Conservation (phyloP, 1,139 yeast species). For the Zygoascus hellenicus region DNA sequence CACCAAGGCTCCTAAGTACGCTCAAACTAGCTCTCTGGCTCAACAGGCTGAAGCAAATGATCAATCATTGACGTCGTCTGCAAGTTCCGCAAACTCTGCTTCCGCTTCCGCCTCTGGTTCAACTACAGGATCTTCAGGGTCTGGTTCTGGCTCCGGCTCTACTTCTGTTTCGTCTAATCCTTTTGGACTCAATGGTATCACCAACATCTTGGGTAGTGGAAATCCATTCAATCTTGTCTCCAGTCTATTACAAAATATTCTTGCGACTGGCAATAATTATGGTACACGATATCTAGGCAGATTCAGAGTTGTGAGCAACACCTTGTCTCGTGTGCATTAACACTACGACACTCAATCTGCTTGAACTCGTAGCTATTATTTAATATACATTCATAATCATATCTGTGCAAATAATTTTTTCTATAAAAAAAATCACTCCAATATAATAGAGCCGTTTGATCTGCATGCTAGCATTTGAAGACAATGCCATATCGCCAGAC, state of each 20-base stretch:
- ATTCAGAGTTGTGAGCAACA: slow-evolving; percentile 3
- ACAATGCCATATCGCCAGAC: no score
- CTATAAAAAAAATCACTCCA: no score
- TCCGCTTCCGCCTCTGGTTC: background rate
- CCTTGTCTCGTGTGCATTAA: background rate
- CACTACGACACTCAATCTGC: no score
- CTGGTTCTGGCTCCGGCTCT: background rate
- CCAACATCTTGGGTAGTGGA: background rate
- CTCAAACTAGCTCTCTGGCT: background rate
- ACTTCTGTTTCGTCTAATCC: background rate
- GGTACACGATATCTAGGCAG: background rate
- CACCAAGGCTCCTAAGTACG: slow-evolving; percentile 11
- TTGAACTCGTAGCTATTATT: no score
- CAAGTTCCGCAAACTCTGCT: background rate
- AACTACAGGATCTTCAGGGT: background rate
- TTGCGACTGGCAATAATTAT: background rate
- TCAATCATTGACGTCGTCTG: background rate
- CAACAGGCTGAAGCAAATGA: background rate
- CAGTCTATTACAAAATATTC: background rate
- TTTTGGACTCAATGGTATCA: slow-evolving; percentile 1
- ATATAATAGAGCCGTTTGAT: no score
- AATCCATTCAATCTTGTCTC: background rate
- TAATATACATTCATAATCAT: no score
- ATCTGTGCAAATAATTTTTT: no score
- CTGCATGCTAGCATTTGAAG: no score